phyloP scores from a whole-genome alignment of 345 rosid species.

The Lepidium sativum region DNA sequence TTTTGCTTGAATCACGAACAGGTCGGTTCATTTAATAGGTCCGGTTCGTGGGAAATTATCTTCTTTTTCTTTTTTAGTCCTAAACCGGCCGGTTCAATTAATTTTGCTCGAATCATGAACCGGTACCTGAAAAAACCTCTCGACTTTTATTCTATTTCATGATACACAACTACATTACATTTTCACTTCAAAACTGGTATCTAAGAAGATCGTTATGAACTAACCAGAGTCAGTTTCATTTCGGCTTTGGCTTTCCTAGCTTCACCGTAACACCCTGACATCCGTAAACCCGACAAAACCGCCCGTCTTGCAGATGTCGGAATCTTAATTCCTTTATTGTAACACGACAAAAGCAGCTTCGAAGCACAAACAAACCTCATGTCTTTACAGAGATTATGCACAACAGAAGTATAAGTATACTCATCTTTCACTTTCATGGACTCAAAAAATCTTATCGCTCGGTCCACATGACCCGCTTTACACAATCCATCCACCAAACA shows the following conservation, averaged over 20 bases:
- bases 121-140: background rate
- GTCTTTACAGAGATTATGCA: slow-evolving; percentile 73
- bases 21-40: background rate
- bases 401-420: slow-evolving; percentile 61
- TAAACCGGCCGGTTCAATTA: too few relatives aligned
- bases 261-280: slow-evolving; percentile 44
- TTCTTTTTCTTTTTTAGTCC: too few relatives aligned
- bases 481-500: slow-evolving; percentile 58
- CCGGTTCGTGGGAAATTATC: background rate
- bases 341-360: slow-evolving; percentile 53
- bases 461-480: slow-evolving; percentile 51
- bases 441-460: slow-evolving; percentile 48
- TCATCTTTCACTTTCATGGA: slow-evolving; percentile 69
- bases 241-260: slow-evolving; percentile 47
- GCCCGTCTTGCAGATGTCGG: slow-evolving; percentile 57
- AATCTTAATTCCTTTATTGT: slow-evolving; percentile 51
- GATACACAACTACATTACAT: slow-evolving; percentile 14
- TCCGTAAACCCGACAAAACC: slow-evolving; percentile 54
- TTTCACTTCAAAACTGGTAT: slow-evolving; percentile 7
- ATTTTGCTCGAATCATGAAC: background rate
- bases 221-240: slow-evolving; percentile 38
- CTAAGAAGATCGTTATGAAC: slow-evolving; percentile 21
- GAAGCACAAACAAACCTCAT: slow-evolving; percentile 56
- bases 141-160: slow-evolving; percentile 14
- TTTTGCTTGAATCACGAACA: background rate